Percentiles rank a stretch among this genome's conserved stretches.
Conservation (phyloP, 805 yeast genomes). For the Starmerella gropengiesseri region DNA sequence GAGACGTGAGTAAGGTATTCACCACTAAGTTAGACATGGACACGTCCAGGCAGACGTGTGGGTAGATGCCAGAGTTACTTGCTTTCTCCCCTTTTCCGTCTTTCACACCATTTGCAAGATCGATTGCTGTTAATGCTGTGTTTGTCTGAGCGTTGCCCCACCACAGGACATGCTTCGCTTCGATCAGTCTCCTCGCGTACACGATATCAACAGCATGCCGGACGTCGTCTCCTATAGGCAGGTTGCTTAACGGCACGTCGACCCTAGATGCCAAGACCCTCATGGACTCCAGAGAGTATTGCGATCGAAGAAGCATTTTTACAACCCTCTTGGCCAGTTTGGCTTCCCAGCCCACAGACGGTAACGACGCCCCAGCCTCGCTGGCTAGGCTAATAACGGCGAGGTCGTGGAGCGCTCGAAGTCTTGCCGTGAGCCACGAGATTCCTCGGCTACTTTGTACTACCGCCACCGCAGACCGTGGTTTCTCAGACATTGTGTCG, state of each 20-base stretch:
- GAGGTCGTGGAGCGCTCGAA: conserved; percentile 16
- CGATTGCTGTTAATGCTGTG: conserved; percentile 33
- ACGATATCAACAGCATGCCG: conserved; percentile 73
- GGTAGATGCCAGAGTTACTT: conserved; percentile 69
- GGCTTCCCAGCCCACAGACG: conserved; percentile 26
- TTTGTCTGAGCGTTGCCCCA: conserved; percentile 67
- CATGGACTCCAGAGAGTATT: conserved; percentile 61
- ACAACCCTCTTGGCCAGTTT: conserved; percentile 52
- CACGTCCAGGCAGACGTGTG: conserved; percentile 66
- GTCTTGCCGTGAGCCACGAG: conserved; percentile 30
- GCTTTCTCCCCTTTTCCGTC: not conserved
- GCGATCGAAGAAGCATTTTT: conserved; percentile 60
- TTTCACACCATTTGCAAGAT: not conserved
- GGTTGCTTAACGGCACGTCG: conserved; percentile 76
- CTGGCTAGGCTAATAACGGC: conserved; percentile 9
- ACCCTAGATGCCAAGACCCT: conserved; percentile 57
- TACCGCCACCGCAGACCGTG: conserved; percentile 53
- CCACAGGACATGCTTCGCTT: conserved; percentile 71
- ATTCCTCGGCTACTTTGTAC: conserved; percentile 56
- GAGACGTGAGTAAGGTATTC: conserved; percentile 76
- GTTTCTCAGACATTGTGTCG: conserved; percentile 46
- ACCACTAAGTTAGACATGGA: conserved; percentile 69
- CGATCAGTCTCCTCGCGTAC: conserved; percentile 65
- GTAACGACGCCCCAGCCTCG: conserved; percentile 4
- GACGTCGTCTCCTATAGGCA: conserved; percentile 57